Evolutionary conservation across 805 yeast species (phyloP).

Genomic region (Lachancea thermotolerans): DNA sequence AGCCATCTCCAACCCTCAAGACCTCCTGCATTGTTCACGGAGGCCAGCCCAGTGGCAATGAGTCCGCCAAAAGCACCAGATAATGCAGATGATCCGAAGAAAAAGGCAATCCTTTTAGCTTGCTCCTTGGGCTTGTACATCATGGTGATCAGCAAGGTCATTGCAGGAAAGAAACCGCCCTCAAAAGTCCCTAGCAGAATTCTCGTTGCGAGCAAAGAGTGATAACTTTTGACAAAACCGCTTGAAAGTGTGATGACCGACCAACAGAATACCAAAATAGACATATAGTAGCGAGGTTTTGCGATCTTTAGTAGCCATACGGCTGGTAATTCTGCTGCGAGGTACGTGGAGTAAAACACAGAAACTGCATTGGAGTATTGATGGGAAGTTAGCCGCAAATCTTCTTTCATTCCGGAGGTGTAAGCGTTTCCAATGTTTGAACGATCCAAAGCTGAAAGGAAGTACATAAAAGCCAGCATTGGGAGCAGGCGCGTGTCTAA

Average conservation of each 20-base stretch:
- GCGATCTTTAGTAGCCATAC: conserved; percentile 26
- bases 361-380: conserved; percentile 31
- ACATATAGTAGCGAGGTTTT: conserved; percentile 22
- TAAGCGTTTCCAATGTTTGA: conserved; percentile 55
- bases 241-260: conserved; percentile 31
- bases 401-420: conserved; percentile 50
- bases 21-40: conserved; percentile 24
- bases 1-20: conserved; percentile 36
- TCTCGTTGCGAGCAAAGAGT: conserved; percentile 34
- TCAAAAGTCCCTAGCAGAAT: conserved; percentile 40
- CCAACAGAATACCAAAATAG: conserved; percentile 26
- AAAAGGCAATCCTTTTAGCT: conserved; percentile 34
- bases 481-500: conserved; percentile 31
- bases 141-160: conserved; percentile 33
- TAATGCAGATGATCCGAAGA: conserved; percentile 38
- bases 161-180: conserved; percentile 37
- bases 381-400: conserved; percentile 44
- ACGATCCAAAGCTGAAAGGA: conserved; percentile 42
- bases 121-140: conserved; percentile 34
- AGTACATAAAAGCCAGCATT: conserved; percentile 29
- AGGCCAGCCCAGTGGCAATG: conserved; percentile 34
- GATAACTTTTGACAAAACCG: conserved; percentile 29
- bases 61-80: conserved; percentile 43
- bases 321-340: conserved; percentile 31
- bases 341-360: conserved; percentile 35